Conservation (phyloP, 352 stramenopile genomes). For the Blastocystis sp. region DNA sequence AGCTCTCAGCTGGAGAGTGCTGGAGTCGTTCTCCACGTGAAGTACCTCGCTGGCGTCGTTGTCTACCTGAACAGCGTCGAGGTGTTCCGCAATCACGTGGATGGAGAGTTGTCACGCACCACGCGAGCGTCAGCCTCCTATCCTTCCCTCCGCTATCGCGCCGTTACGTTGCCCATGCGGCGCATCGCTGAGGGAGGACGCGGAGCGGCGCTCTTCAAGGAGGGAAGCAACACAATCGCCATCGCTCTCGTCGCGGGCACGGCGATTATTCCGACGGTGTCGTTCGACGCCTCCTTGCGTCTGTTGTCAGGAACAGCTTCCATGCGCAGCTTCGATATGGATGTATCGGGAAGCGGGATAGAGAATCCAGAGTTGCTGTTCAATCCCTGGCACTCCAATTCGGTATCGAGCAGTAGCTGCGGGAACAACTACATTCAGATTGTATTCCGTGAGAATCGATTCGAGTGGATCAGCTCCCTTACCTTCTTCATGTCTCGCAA, state of each 20-base stretch:
- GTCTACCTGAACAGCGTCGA: conserved; percentile 3
- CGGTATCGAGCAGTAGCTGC: not conserved
- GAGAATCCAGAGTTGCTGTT: not conserved
- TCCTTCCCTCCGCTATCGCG: not conserved
- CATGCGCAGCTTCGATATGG: not conserved
- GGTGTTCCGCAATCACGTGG: conserved; percentile 36
- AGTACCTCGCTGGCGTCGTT: conserved; percentile 5
- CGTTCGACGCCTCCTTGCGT: not conserved
- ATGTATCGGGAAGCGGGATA: not conserved
- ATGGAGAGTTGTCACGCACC: not conserved
- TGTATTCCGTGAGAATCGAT: not conserved
- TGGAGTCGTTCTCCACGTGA: not conserved
- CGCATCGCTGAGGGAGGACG: not conserved
- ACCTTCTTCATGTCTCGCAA: not conserved
- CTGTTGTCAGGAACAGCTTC: not conserved
- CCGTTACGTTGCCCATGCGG: not conserved
- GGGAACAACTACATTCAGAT: not conserved
- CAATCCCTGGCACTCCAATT: not conserved
- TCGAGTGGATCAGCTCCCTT: not conserved
- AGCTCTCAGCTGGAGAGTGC: not conserved
- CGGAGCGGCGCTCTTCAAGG: not conserved
- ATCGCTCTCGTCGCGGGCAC: not conserved
- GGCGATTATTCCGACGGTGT: not conserved
- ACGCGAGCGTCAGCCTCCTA: not conserved
- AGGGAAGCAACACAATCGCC: conserved; percentile 12